Evolutionary conservation across 805 yeast species (phyloP).

Genomic region (Candida verbasci): DNA sequence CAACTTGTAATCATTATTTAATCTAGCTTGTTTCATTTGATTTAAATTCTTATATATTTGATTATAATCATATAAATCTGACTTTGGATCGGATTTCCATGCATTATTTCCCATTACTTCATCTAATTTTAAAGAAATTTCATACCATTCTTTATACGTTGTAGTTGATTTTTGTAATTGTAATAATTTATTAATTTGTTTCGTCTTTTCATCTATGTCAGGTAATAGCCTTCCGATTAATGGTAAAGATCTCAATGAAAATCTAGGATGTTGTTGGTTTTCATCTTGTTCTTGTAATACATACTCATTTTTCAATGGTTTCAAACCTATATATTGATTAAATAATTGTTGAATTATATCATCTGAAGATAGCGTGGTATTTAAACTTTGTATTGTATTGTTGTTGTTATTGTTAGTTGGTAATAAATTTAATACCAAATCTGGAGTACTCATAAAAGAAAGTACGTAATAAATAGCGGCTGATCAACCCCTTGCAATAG

Average conservation of each 20-base stretch:
- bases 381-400: no score
- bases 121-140: conserved; percentile 61
- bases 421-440: background rate
- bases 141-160: conserved; percentile 62
- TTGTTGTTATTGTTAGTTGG: no score
- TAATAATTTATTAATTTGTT: conserved; percentile 18
- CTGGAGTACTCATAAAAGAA: conserved; percentile 3
- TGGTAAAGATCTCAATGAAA: conserved; percentile 14
- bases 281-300: background rate
- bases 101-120: conserved; percentile 53
- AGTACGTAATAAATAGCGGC: no score
- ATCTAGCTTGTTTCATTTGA: conserved; percentile 59
- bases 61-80: conserved; percentile 70
- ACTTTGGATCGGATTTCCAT: conserved; percentile 67
- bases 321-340: conserved; percentile 10
- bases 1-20: conserved; percentile 50
- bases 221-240: conserved; percentile 18
- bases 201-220: conserved; percentile 17
- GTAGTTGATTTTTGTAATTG: conserved; percentile 31
- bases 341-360: conserved; percentile 13
- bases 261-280: background rate
- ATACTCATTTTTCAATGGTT: conserved; percentile 2
- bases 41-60: conserved; percentile 48
- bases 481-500: no score
- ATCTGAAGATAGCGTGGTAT: conserved; percentile 1